Evolutionary conservation across 2,329 filamentous ascomycete species (phyloP), one percentile per base, ranked within the genome.

Genomic region (Aspergillus ustus): DNA sequence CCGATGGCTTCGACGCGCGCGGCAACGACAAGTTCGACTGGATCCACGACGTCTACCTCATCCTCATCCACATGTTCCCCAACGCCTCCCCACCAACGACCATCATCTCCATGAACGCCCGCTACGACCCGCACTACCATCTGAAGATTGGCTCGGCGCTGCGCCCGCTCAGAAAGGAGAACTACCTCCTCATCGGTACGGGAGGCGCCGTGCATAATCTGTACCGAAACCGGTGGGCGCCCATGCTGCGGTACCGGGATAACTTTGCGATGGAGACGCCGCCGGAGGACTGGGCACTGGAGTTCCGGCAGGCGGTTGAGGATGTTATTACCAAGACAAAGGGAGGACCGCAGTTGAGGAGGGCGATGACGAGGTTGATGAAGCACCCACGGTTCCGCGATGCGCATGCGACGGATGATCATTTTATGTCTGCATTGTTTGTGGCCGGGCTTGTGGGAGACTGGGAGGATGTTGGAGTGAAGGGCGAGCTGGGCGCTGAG

Each of bases 41-140:
- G 88, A 90, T 91, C 70, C 88, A 91, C 77, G 89, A 91, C 73
- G 89, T 86, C 0, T 91, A 87, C 69, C 81, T 91, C 3, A 84
- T 91, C 60, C 78, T 90, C 8, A 88, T 90, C 70, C 81, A 87
- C 57, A 91, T 91, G 88, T 91, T 91, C 65, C 88, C 88, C 0
- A 65, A 70, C 2, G 80, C 78, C n/a, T 89, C 86, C 67, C 89
- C 89, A 1, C 89, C 88, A 0, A 89, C 88, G 0, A 89, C 86
- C 2, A 80, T 89, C 57, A 75, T 86, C 59, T 82, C 78, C 43
- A 81, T 83, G 77, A 65, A 65, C 54, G 61, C 61, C 11, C 76
- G 82, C 8, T 87, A 83, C 69, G 83, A 86, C 63, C 83, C 85
- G 0, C 82, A 85, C 66, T 82, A 80, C 68, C 84, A 87, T 65